A percentile compares a stretch with the other conserved stretches of the same genome.
These are phyloP conservation scores for Chrysoporthe austroafricana DNA, from an alignment of 2,329 filamentous ascomycete species.

Conservation along the genomic window DNA sequence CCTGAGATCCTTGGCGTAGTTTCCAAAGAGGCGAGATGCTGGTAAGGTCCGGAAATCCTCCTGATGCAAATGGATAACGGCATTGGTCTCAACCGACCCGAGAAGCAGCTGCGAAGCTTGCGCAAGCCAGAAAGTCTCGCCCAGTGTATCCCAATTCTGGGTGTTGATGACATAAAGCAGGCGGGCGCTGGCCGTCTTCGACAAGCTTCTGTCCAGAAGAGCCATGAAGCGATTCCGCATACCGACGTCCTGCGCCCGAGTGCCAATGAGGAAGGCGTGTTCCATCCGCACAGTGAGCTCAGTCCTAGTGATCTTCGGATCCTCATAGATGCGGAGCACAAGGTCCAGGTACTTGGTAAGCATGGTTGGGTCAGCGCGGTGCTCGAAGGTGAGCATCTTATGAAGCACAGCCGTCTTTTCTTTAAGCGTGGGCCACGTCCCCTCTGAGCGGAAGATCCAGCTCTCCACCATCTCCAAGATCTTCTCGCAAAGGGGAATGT, in stretches of 20 bases:
- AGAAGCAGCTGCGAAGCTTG: constrained; percentile 94
- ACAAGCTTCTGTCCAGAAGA: constrained; percentile 93
- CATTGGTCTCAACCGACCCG: constrained; percentile 85
- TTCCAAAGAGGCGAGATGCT: constrained; percentile 72
- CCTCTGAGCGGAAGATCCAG: constrained; percentile 95
- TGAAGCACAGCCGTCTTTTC: constrained; percentile 99
- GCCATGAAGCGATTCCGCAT: constrained; percentile 97
- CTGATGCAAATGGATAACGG: constrained; percentile 74
- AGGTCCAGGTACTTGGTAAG: constrained; percentile 92
- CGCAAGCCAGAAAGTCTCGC: constrained; percentile 94
- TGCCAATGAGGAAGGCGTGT: constrained; percentile 96
- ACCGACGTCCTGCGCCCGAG: constrained; percentile 87
- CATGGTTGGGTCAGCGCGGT: constrained; percentile 79
- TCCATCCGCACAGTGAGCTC: constrained; percentile 97
- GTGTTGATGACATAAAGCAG: constrained; percentile 86
- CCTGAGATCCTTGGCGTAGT: constrained; percentile 71
- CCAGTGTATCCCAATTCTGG: constrained; percentile 96
- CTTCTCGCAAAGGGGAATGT: constrained; percentile 84
- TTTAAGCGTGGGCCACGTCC: constrained; percentile 95
- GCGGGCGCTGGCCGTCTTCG: constrained; percentile 86
- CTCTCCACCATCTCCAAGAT: constrained; percentile 91
- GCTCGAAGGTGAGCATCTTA: constrained; percentile 97
- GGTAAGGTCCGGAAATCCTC: constrained; percentile 84
- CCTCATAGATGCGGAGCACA: constrained; percentile 97
- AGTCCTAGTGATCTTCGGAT: constrained; percentile 91